phyloP scores from a whole-genome alignment of 208 protist species.

The Naegleria fowleri region DNA sequence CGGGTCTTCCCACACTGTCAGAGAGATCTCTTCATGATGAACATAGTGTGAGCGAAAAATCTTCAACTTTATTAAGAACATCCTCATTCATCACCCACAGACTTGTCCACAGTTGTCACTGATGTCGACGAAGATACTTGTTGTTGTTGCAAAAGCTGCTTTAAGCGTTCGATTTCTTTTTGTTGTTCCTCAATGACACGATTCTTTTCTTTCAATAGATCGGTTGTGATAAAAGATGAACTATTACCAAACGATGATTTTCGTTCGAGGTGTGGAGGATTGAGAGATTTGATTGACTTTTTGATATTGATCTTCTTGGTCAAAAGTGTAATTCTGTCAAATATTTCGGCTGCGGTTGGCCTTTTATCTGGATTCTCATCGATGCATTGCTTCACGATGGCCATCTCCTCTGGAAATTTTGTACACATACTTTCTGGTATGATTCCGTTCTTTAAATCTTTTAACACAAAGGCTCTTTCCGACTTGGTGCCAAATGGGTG shows the following conservation, averaged over 20 bases:
- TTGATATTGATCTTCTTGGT: neutral
- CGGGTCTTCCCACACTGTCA: no score
- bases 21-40: no score
- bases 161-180: neutral
- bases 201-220: neutral
- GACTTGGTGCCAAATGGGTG: neutral
- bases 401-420: conserved; percentile 14
- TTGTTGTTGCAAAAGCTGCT: neutral
- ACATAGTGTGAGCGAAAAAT: no score
- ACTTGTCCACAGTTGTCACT: neutral
- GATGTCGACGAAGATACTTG: neutral
- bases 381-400: neutral
- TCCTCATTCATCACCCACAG: no score
- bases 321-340: neutral
- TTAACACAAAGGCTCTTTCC: conserved; percentile 22
- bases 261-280: neutral
- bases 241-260: neutral
- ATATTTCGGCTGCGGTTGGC: neutral
- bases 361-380: neutral
- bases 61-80: no score
- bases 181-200: neutral
- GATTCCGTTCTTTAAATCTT: neutral
- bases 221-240: neutral
- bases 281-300: neutral
- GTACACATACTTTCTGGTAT: neutral